Conservation (phyloP, 208 protist genomes). For the Naegleria gruberi region DNA sequence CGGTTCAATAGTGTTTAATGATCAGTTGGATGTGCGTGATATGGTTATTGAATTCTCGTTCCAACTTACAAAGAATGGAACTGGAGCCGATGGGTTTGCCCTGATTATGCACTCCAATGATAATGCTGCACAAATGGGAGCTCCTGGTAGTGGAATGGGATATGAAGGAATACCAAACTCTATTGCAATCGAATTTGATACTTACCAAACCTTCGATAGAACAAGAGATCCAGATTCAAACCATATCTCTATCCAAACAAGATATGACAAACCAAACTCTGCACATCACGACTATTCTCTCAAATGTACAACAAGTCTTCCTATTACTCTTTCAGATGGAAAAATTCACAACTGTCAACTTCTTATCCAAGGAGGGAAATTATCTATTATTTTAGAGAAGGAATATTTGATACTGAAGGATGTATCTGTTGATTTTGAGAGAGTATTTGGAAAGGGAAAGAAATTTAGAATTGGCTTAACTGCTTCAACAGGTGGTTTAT, state of each 20-base stretch:
- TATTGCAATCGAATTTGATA: constrained; percentile 3
- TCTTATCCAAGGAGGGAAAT: not conserved
- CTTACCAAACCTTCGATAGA: not conserved
- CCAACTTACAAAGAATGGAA: not conserved
- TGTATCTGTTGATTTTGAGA: not conserved
- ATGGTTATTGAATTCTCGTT: not conserved
- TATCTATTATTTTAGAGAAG: not conserved
- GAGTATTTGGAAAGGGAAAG: not conserved
- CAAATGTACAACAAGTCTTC: not conserved
- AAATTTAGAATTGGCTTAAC: not conserved
- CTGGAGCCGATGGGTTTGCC: constrained; percentile 3
- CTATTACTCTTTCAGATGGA: not conserved
- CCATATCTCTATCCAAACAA: not conserved
- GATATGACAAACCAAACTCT: not conserved
- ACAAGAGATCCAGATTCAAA: not conserved
- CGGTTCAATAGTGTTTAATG: not conserved
- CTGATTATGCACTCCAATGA: not conserved
- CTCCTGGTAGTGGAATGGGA: not conserved
- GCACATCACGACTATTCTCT: not conserved
- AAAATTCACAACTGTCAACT: not conserved
- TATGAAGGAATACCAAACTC: not conserved
- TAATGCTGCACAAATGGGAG: not conserved
- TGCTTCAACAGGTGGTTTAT: not conserved
- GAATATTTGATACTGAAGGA: not conserved
- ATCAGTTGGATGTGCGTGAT: not conserved